Evolutionary conservation across 305 asterid species (phyloP), one percentile per base, ranked within the genome.

Genomic region (Petunia hybrid): DNA sequence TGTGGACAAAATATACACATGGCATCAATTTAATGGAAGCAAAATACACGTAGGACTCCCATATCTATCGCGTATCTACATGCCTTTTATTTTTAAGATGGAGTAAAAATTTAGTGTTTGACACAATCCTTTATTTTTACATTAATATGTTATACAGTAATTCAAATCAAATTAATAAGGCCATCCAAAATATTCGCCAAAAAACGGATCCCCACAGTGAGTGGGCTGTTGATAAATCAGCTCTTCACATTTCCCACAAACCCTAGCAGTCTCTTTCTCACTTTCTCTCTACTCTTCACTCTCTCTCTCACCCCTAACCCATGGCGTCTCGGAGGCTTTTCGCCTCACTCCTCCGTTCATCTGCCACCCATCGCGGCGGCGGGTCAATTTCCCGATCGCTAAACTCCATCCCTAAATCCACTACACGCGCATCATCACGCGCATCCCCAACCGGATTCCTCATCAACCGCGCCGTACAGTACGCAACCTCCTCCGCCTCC

Each of bases 241-340:
- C 60, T 46, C 77, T 22, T 1, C 60, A 45, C 31, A 70, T 46
- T 38, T 41, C 71, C 3, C 85, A 65, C 92, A 83, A 89, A 87
- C 96, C 95, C 92, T 88, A 89, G 84, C 57, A n/a, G n/a, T 75
- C 62, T 38, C 53, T 79, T 83, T 38, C 22, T 77, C 82, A 41
- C 81, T 42, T 2, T 68, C 76, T 70, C 76, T 68, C 42, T 45
- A 16, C 2, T 9, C 67, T 5, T 22, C 60, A 22, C 9, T 48
- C 78, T 56, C 71, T 80, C 87, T 76, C 89, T 64, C 82, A 77
- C 8, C 60, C 86, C 63, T 80, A 84, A 48, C 74, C 80, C 85
- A 94, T 95, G 99, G 91, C 99, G 78, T 94, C 95, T 1, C 92
- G 98, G 97, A 92, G 98, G 97, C 95, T 95, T 40, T 12, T 89